Percentiles rank a stretch among this genome's conserved stretches.
Conservation (phyloP, 2,329 filamentous ascomycete species). For the Monascus ruber region DNA sequence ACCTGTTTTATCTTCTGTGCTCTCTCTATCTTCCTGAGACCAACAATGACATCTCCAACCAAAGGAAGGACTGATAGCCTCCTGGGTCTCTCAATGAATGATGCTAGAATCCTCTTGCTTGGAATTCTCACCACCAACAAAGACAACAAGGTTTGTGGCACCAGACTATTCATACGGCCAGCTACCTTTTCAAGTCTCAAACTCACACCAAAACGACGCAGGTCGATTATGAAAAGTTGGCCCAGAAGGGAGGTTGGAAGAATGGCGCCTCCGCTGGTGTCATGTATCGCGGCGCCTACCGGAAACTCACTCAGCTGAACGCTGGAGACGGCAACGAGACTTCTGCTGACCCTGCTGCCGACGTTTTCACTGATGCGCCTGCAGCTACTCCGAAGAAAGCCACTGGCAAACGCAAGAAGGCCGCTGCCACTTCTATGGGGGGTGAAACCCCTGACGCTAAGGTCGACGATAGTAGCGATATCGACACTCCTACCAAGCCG, state of each 20-base stretch:
- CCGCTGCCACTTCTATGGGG: slow-evolving; percentile 1
- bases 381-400: slow-evolving; percentile 3
- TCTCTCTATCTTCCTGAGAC: background rate
- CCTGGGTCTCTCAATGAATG: slow-evolving; percentile 6
- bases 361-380: background rate
- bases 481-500: slow-evolving; percentile 5
- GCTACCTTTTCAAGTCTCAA: background rate
- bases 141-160: background rate
- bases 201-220: slow-evolving; percentile 6
- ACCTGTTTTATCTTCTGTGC: background rate
- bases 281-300: slow-evolving; percentile 25
- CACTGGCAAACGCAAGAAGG: slow-evolving; percentile 13
- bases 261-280: slow-evolving; percentile 23
- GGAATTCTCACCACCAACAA: slow-evolving; percentile 6
- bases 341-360: background rate
- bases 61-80: slow-evolving; percentile 8
- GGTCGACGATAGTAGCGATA: slow-evolving; percentile 3
- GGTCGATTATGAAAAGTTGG: slow-evolving; percentile 30
- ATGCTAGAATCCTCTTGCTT: slow-evolving; percentile 11
- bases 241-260: slow-evolving; percentile 23
- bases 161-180: background rate
- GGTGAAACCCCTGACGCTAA: slow-evolving; percentile 1
- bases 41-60: slow-evolving; percentile 6
- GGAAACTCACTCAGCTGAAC: slow-evolving; percentile 19
- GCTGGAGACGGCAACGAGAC: background rate